Conservation (phyloP, 108 stramenopile species). For the Mediolabrus comicus region DNA sequence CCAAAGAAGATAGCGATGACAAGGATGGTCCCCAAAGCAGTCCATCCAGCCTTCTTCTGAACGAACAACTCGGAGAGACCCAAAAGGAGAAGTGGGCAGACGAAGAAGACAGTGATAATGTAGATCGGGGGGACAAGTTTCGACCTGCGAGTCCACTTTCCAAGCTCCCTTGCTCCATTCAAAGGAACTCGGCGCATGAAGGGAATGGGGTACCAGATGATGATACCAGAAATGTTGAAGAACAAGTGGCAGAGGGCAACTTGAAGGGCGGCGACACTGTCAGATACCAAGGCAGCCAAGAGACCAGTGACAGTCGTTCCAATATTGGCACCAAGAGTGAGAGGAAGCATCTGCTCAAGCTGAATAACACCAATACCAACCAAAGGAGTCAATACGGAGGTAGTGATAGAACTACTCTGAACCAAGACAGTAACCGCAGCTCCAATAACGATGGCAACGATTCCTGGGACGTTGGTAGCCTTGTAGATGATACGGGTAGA, state of each 20-base stretch:
- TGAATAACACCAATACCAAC: slow-evolving; percentile 73
- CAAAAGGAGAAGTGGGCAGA: slow-evolving; percentile 61
- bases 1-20: slow-evolving; percentile 39
- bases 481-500: slow-evolving; percentile 83
- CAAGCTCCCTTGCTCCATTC: slow-evolving; percentile 58
- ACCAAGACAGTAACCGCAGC: slow-evolving; percentile 80
- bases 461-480: slow-evolving; percentile 85
- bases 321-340: slow-evolving; percentile 89
- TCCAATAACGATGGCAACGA: slow-evolving; percentile 78
- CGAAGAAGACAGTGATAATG: slow-evolving; percentile 67
- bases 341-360: slow-evolving; percentile 78
- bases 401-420: slow-evolving; percentile 79
- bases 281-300: slow-evolving; percentile 68
- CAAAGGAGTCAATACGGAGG: slow-evolving; percentile 79
- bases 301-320: slow-evolving; percentile 83
- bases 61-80: slow-evolving; percentile 60
- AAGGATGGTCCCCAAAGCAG: slow-evolving; percentile 63
- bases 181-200: slow-evolving; percentile 74
- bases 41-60: slow-evolving; percentile 59
- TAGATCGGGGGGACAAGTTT: slow-evolving; percentile 67
- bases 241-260: slow-evolving; percentile 80
- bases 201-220: slow-evolving; percentile 85
- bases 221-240: slow-evolving; percentile 82
- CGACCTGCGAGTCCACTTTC: slow-evolving; percentile 58
- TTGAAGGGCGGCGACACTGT: slow-evolving; percentile 61